A percentile compares a stretch with the other conserved stretches of the same genome.
Evolutionary conservation across 169 alveolate species (phyloP).

Genomic region (Plasmodium coatneyi): DNA sequence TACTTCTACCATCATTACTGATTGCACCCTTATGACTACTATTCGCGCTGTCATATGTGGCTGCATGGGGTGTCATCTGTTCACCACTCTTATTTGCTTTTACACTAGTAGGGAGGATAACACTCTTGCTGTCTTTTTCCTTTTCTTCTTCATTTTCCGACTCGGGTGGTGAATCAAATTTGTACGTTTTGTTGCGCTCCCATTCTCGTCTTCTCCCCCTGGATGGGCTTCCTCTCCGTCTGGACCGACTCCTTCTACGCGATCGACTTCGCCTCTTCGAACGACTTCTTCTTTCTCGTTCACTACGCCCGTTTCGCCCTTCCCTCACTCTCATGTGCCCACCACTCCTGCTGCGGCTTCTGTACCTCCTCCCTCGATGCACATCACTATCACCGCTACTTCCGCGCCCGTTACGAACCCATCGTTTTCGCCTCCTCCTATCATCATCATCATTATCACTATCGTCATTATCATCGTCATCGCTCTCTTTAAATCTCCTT

Average conservation of each 20-base stretch:
- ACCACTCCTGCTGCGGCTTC: not conserved
- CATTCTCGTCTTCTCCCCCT: not conserved
- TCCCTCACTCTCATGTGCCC: not conserved
- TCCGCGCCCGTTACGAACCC: not conserved
- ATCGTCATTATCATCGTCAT: not conserved
- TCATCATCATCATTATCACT: not conserved
- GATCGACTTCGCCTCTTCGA: not conserved
- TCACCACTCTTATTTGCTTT: not conserved
- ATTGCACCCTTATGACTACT: not conserved
- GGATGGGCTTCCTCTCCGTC: not conserved
- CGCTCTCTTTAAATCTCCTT: not conserved
- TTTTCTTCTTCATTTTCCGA: slow-evolving; percentile 2
- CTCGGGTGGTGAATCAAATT: slow-evolving; percentile 66
- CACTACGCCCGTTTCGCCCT: not conserved
- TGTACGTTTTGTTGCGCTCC: slow-evolving; percentile 27
- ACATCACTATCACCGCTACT: not conserved
- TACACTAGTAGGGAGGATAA: not conserved
- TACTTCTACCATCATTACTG: not conserved
- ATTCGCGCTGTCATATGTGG: not conserved
- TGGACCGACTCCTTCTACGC: not conserved
- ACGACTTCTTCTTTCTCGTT: not conserved
- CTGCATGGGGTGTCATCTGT: not conserved
- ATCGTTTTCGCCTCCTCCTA: not conserved
- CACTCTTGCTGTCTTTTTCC: not conserved
- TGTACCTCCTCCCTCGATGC: not conserved